Evolutionary conservation across 2,329 filamentous ascomycete species (phyloP), one percentile per base, ranked within the genome.

Genomic region (Fusarium bactridioides): DNA sequence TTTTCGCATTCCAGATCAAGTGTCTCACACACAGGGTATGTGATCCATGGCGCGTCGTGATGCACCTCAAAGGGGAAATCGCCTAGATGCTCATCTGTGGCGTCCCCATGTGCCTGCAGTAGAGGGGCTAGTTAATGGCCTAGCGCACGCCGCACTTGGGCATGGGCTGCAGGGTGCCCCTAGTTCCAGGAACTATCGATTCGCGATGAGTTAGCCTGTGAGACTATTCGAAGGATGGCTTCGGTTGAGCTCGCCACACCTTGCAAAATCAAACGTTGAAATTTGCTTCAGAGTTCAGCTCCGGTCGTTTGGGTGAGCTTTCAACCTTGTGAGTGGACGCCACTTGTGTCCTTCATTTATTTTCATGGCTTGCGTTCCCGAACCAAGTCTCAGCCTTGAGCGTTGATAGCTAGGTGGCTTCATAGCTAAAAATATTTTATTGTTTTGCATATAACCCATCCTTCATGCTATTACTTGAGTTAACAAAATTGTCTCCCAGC

Each of bases 161-260:
- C 25, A 64, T 48, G 53, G 29, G 23, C 54, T 25, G 29, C 29
- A 57, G 10, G 41, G 43, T 55, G 37, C 41, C 27, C 33, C 37
- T 77, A 77, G 75, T 63, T 69, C 44, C 60, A 70, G 69, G 67
- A 31, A 76, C 74, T 76, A 76, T 76, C 68, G 74, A 70, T 70
- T 65, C 65, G 47, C 31, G 59, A 57, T 25, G 51, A 33, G 31
- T 58, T 58, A 67, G 72, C n/a, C 29, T 35, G 23, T 47, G 31
- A 50, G 43, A 40, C 43, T 47, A 54, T 40, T 55, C 55, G 41
- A 64, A 50, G 53, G 45, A 50, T 50, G 48, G 33, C 43, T 35
- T 64, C 50, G 47, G 41, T 47, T 66, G 51, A 56, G 47, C 41
- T 73, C 50, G 68, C 64, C 72, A 70, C 69, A 67, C 57, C 47